Percentiles rank a stretch among this genome's conserved stretches.
Evolutionary conservation across 2,329 filamentous ascomycete species (phyloP).

Genomic region (Alternaria brassicicola): DNA sequence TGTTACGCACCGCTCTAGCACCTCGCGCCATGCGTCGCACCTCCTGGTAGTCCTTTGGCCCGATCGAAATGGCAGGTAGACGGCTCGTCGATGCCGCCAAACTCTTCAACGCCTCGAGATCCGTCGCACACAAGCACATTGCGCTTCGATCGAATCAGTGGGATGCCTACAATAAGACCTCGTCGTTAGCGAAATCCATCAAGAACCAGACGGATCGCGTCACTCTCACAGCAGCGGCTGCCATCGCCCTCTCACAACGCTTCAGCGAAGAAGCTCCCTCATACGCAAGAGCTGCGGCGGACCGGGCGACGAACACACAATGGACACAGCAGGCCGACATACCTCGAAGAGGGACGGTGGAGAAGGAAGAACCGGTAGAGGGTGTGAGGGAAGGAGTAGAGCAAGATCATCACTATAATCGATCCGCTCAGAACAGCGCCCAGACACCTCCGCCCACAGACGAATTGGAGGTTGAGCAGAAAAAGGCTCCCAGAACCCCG

Average conservation of each 20-base stretch:
- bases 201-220: conserved; percentile 67
- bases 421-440: conserved; percentile 51
- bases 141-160: conserved; percentile 65
- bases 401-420: conserved; percentile 60
- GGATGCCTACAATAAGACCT: conserved; percentile 68
- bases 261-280: conserved; percentile 59
- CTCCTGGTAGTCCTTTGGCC: conserved; percentile 22
- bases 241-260: conserved; percentile 63
- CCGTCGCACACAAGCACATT: conserved; percentile 61
- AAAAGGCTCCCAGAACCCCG: conserved; percentile 51
- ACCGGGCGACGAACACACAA: conserved; percentile 25
- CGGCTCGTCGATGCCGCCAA: conserved; percentile 59
- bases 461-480: conserved; percentile 55
- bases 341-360: conserved; percentile 41
- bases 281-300: conserved; percentile 36
- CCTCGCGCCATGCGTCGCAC: conserved; percentile 20
- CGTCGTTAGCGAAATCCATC: conserved; percentile 66
- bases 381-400: conserved; percentile 50
- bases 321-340: conserved; percentile 30
- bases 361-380: conserved; percentile 17
- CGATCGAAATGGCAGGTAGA: conserved; percentile 56
- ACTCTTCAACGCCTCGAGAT: conserved; percentile 55
- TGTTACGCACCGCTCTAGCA: conserved; percentile 3
- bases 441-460: conserved; percentile 46
- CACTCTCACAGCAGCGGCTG: conserved; percentile 66